Conservation (phyloP, 352 stramenopile genomes). For the Aphanomyces cochlioides region DNA sequence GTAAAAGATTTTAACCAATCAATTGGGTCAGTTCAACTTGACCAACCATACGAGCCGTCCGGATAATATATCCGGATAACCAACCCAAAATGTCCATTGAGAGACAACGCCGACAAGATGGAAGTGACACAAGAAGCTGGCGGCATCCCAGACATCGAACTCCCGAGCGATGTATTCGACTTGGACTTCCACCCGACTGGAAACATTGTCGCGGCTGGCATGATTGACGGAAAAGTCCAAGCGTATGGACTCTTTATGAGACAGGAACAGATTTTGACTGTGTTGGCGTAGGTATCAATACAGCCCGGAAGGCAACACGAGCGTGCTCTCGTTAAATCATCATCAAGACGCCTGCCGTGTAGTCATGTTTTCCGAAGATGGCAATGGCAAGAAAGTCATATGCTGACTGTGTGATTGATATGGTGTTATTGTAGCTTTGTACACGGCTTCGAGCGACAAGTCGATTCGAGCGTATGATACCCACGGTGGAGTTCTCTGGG, state of each 20-base stretch:
- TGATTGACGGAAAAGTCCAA: slow-evolving; percentile 77
- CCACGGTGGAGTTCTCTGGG: slow-evolving; percentile 69
- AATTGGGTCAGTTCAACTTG: neutral
- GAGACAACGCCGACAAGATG: neutral
- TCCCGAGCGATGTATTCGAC: slow-evolving; percentile 74
- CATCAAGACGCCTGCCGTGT: slow-evolving; percentile 66
- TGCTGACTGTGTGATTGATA: neutral
- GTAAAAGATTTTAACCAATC: neutral
- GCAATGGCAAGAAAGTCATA: slow-evolving; percentile 49
- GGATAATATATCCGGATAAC: slow-evolving; percentile 11
- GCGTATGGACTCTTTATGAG: slow-evolving; percentile 42
- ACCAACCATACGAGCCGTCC: slow-evolving; percentile 17
- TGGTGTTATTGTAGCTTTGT: slow-evolving; percentile 47
- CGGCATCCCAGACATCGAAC: slow-evolving; percentile 53
- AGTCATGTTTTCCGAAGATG: slow-evolving; percentile 69
- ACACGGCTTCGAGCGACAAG: slow-evolving; percentile 69
- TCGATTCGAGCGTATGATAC: slow-evolving; percentile 82
- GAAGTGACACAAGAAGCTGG: slow-evolving; percentile 8
- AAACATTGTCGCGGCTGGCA: slow-evolving; percentile 68
- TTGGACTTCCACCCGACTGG: slow-evolving; percentile 78
- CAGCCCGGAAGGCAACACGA: slow-evolving; percentile 58
- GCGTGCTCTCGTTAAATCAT: slow-evolving; percentile 70
- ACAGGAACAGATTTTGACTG: slow-evolving; percentile 1
- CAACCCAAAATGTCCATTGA: neutral
- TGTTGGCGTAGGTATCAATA: slow-evolving; percentile 65